phyloP scores from a whole-genome alignment of 345 rosid genomes.

The Excoecaria agallocha region DNA sequence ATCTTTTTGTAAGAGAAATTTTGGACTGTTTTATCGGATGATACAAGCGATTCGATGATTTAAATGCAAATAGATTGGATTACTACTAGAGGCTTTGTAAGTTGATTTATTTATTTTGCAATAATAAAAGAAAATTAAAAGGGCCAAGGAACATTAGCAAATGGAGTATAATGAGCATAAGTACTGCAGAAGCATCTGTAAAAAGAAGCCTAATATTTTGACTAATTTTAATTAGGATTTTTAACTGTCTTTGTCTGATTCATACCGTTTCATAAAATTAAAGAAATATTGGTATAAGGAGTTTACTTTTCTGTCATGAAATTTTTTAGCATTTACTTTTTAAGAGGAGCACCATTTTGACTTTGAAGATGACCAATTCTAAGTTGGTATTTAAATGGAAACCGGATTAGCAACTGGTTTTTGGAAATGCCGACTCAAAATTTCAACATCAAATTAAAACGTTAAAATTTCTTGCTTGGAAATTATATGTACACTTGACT shows the following conservation, averaged over 20 bases:
- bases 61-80: too few relatives aligned
- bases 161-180: not conserved
- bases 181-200: too few relatives aligned
- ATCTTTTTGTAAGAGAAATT: too few relatives aligned
- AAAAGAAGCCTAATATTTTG: not conserved
- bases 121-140: not conserved
- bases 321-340: slow-evolving; percentile 18
- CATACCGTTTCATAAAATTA: not conserved
- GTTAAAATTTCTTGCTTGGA: not conserved
- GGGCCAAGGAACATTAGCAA: not conserved
- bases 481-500: too few relatives aligned
- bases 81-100: not conserved
- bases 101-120: not conserved
- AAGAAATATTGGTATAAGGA: not conserved
- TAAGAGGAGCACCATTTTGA: slow-evolving; percentile 1
- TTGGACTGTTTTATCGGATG: too few relatives aligned
- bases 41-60: too few relatives aligned
- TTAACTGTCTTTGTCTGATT: not conserved
- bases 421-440: not conserved
- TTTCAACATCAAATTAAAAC: not conserved
- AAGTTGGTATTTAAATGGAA: not conserved
- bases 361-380: slow-evolving; percentile 7
- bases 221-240: not conserved
- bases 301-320: slow-evolving; percentile 2
- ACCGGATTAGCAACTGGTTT: not conserved